These are phyloP conservation scores for Aspergillus nomiae DNA, from an alignment of 2,329 filamentous ascomycete species.

Conservation along the genomic window DNA sequence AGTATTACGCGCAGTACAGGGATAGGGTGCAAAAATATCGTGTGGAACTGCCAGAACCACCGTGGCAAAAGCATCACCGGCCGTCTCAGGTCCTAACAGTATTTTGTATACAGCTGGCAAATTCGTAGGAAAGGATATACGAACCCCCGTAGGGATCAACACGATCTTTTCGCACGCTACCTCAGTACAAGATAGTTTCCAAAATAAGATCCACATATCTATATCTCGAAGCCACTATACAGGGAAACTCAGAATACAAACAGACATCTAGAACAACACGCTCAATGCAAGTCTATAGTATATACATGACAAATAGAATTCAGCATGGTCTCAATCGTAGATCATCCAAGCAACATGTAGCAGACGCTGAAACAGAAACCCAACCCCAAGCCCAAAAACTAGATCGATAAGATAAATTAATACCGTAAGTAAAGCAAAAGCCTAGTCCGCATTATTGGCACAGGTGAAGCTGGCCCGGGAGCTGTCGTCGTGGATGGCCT, in stretches of 20 bases:
- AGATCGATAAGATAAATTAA: background rate
- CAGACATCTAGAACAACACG: background rate
- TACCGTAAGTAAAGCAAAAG: background rate
- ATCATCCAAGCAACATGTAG: background rate
- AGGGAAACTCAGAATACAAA: background rate
- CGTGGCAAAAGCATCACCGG: too few relatives aligned
- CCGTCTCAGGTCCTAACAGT: too few relatives aligned
- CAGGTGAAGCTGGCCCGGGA: conserved; percentile 43
- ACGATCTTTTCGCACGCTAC: too few relatives aligned
- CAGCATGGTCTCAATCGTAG: background rate
- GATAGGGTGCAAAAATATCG: too few relatives aligned
- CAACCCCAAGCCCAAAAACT: background rate
- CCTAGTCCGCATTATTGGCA: conserved; percentile 30
- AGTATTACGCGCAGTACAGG: too few relatives aligned
- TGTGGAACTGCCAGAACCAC: too few relatives aligned
- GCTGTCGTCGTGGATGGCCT: conserved; percentile 35
- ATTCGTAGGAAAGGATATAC: too few relatives aligned
- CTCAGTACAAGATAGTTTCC: background rate
- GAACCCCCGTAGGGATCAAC: too few relatives aligned
- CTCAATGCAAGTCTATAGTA: conserved; percentile 1
- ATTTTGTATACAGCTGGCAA: too few relatives aligned
- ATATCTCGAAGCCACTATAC: background rate
- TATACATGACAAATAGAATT: background rate
- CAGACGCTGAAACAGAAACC: conserved; percentile 1
- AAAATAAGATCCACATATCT: background rate